Evolutionary conservation across 305 asterid genomes (phyloP).

Genomic region (Petunia hybrid): DNA sequence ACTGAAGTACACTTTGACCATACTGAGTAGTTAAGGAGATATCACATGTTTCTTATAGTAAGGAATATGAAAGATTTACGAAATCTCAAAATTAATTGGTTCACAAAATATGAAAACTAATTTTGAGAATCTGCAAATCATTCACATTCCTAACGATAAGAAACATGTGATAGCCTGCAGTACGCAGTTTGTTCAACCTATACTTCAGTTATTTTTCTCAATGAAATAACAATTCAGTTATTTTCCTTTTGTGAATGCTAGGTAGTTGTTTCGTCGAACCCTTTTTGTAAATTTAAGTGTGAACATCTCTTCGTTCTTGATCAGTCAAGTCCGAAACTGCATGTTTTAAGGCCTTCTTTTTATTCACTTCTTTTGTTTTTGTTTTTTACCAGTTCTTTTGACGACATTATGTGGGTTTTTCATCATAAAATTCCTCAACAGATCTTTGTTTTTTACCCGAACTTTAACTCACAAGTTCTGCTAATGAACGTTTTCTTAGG

Average conservation of each 20-base stretch:
- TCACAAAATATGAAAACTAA: no score
- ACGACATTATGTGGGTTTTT: background rate
- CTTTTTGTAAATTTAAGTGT: background rate
- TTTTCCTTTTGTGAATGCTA: no score
- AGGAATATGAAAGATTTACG: background rate
- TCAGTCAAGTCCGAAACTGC: background rate
- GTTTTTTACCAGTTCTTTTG: constrained; percentile 5
- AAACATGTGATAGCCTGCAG: no score
- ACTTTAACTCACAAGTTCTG: constrained; percentile 29
- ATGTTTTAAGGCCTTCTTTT: background rate
- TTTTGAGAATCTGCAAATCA: no score
- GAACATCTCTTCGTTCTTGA: background rate
- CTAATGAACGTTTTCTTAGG: constrained; percentile 12
- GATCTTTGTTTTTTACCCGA: constrained; percentile 16
- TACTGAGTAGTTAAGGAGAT: background rate
- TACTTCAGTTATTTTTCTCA: no score
- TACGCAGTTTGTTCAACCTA: no score
- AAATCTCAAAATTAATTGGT: background rate
- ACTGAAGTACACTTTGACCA: background rate
- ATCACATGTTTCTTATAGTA: constrained; percentile 4
- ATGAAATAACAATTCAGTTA: no score
- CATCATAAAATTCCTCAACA: constrained; percentile 25
- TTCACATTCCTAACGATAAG: no score
- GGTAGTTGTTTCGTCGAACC: background rate
- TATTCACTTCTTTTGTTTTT: background rate